Percentiles rank a stretch among this genome's conserved stretches.
phyloP scores from a whole-genome alignment of 2,329 filamentous ascomycete genomes.

The Myriosclerotinia duriaeana region DNA sequence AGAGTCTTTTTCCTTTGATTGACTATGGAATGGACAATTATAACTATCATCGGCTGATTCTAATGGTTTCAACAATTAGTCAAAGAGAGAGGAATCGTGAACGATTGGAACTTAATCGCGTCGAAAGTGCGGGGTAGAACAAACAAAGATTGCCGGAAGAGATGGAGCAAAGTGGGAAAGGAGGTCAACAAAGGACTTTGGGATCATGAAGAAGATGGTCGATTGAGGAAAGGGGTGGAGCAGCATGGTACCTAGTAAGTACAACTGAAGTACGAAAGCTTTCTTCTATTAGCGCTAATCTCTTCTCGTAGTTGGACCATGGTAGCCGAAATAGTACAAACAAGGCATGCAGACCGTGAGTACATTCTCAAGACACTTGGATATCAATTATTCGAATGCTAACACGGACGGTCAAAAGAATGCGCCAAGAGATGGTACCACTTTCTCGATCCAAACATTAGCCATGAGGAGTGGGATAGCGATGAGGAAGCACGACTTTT shows the following conservation, averaged over 20 bases:
- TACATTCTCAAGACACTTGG: background rate
- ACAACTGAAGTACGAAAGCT: background rate
- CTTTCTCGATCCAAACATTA: slow-evolving; percentile 19
- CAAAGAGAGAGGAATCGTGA: slow-evolving; percentile 18
- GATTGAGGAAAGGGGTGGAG: slow-evolving; percentile 9
- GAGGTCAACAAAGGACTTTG: slow-evolving; percentile 20
- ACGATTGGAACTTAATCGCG: slow-evolving; percentile 20
- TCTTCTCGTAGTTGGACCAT: slow-evolving; percentile 13
- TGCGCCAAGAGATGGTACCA: slow-evolving; percentile 21
- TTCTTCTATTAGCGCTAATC: background rate
- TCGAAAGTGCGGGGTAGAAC: slow-evolving; percentile 19
- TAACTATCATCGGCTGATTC: background rate
- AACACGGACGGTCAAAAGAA: slow-evolving; percentile 9
- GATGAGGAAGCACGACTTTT: slow-evolving; percentile 19
- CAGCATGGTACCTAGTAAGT: slow-evolving; percentile 18
- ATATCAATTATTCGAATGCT: background rate
- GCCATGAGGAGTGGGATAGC: slow-evolving; percentile 15
- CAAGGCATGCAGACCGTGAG: slow-evolving; percentile 18
- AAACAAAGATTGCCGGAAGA: slow-evolving; percentile 19
- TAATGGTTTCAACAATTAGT: slow-evolving; percentile 6
- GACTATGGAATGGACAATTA: background rate
- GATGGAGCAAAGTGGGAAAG: slow-evolving; percentile 21
- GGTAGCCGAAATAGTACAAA: slow-evolving; percentile 17
- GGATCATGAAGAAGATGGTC: slow-evolving; percentile 18
- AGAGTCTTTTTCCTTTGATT: background rate